A percentile compares a stretch with the other conserved stretches of the same genome.
These are phyloP conservation scores for Athelia sp. DNA, from an alignment of 1,284 basidiomycete species.

Conservation along the genomic window DNA sequence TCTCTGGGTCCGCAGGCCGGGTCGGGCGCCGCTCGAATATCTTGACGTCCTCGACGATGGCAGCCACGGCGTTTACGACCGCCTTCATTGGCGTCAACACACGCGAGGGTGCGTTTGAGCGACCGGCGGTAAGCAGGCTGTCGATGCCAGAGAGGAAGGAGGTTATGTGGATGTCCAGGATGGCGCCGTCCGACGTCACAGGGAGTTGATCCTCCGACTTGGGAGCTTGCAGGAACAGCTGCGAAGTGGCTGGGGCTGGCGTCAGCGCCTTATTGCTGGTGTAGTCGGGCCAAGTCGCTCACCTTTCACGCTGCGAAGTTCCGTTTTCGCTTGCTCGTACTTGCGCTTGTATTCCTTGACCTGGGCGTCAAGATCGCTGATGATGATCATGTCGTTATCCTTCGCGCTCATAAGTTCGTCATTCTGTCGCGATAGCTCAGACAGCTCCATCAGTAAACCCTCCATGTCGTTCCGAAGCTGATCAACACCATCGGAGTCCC, in stretches of 20 bases:
- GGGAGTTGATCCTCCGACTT: constrained; percentile 83
- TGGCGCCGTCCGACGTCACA: constrained; percentile 81
- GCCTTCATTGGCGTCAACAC: constrained; percentile 93
- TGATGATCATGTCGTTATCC: constrained; percentile 74
- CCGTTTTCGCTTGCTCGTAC: constrained; percentile 92
- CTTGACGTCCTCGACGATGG: constrained; percentile 86
- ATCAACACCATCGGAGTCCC: constrained; percentile 59
- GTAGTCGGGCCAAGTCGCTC: constrained; percentile 14
- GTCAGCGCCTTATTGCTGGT: too few relatives aligned
- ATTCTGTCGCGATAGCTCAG: constrained; percentile 78
- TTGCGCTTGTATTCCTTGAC: constrained; percentile 91
- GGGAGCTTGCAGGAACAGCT: constrained; percentile 66
- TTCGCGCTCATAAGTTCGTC: constrained; percentile 86
- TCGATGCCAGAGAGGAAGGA: constrained; percentile 92
- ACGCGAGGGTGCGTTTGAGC: constrained; percentile 82
- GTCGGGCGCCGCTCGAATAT: constrained; percentile 68
- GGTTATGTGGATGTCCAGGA: constrained; percentile 89
- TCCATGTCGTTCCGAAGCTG: constrained; percentile 88
- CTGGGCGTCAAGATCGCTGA: constrained; percentile 80
- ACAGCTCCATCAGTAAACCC: constrained; percentile 77
- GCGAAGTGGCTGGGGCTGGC: constrained; percentile 79
- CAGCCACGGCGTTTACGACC: constrained; percentile 85
- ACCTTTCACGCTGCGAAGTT: constrained; percentile 93
- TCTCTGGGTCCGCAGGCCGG: constrained; percentile 66
- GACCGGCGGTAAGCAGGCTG: constrained; percentile 68